Evolutionary conservation across 208 protist species (phyloP), one percentile per base, ranked within the genome.

Genomic region (Naegleria gruberi): DNA sequence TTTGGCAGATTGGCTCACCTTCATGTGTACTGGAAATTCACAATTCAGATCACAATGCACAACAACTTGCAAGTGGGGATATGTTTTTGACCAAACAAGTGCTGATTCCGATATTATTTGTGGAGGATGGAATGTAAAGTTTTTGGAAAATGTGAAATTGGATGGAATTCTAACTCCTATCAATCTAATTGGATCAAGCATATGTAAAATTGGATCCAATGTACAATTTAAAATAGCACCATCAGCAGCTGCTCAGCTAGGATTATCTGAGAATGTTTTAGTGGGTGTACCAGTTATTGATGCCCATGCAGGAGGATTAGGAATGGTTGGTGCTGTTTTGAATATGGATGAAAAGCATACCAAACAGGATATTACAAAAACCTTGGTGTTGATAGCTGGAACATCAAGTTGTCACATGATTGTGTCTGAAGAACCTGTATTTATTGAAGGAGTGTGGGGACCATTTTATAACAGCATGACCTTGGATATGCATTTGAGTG

Each of bases 281-380:
- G 83, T 92, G 2, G 19, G 37, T 37, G 43, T 77, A 40, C 77
- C 84, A 19, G 10, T 90, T 10, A 92, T 92, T 40, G 91, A 92
- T 73, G 91, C 91, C n/a, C 91, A 92, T 43, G 91, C 91, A 34
- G 91, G 91, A n/a, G 91, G 90, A 47, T 43, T 92, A 12, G 77
- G 46, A 55, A 77, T 82, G 45, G 7, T 87, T 30, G 41, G 37
- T 26, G 4, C 7, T 42, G 34, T 30, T 40, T n/a, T 65, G 2
- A 83, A 44, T 44, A 44, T 41, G n/a, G 8, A 37, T 83, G 37
- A 83, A 83, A 83, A 83, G 23, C 5, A 83, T 43, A 73, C 40
- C 2, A 43, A n/a, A 43, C 1, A 73, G 43, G 15, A 43, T 65
- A 12, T 44, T 17, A 40, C 12, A n/a, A 8, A 46, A 44, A 45